Evolutionary conservation across 768 basidiomycete genomes (phyloP), one percentile per base, ranked within the genome.

Genomic region (Suillus ampliporus): DNA sequence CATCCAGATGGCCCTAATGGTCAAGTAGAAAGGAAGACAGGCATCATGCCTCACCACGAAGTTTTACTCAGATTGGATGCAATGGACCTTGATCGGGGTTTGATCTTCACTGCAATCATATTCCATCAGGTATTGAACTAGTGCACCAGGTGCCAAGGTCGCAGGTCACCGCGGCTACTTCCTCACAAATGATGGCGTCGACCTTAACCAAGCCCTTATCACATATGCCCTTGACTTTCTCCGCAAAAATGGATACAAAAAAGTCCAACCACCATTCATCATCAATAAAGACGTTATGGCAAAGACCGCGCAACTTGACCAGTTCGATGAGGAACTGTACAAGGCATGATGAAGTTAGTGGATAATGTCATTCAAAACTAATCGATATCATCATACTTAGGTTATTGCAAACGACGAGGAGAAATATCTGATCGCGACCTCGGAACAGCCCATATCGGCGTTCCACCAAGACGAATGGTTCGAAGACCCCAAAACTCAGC

Each of bases 361-460:
- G 17, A 60, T 56, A 40, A 10, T 15, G 28, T n/a, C 5, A 26
- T 26, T 23, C 5, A 37, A 61, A 60, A 60, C 41, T 43, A 17
- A 60, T 58, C 28, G 17, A 58, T 56, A 14, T 34, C 5, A 8
- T 15, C 35, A 17, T 57, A n/a, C 59, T 35, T 40, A 92, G 92
- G 91, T 96, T 60, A 91, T 94, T 67, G 95, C 84, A 10, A 86
- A 85, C 41, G 94, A 95, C 61, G 95, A 97, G 71, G 97, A 99
- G 75, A 99, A 98, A 76, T 99, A 99, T 79, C 87, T 99, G 56
- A 99, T 99, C 73, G 97, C 97, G 5, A 99, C 97, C 56, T 97
- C 95, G 52, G 97, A 99, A 78, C 97, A 99, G 75, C 97, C 97
- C 43, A 95, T 99, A 77, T 99, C 97, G 8, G 92, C 94, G 5